Base-by-base conservation (phyloP, 129 eudicot genomes). In the Sambucus nigra region DNA sequence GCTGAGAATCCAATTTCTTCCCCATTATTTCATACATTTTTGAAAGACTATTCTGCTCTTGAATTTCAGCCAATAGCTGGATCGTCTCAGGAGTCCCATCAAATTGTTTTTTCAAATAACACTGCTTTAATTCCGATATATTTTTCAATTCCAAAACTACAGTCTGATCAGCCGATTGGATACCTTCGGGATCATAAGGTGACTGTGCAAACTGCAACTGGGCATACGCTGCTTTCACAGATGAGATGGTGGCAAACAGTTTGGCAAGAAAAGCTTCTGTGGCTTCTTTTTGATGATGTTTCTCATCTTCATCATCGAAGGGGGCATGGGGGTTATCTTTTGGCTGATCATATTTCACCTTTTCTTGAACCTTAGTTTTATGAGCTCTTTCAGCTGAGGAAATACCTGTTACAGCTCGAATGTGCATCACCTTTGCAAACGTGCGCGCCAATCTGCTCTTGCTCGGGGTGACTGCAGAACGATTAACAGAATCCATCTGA, bases 121-220 rank as follows among this genome's bases (percentile, higher is more conserved):
- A 57, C 23, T 77, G 96, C 57, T 82, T 92, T 42, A 77, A 46
- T 39, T 92, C 96, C 0, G 96, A 82, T 49, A 92, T 42, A 6
- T 31, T 70, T 67, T 76, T 86, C 55, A 92, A 61, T 74, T 92
- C 99, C 2, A 82, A 70, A 1, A 86, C 87, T 25, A 92, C 50
- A 48, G 70, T 59, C 54, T 80, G 68, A 62, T 92, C 99, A 35
- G 94, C 80, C 10, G 69, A 67, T 69, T 86, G 94, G 49, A 92
- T 86, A 15, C 82, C 84, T 23, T 82, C 96, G 5, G 82, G 67
- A 52, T 92, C 80, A 16, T 82, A 86, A n/a, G 99, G 99, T 10
- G 80, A 74, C 58, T 92, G 84, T 29, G 99, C 74, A 25, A 60
- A 74, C 47, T 92, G 99, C 54, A 92, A 22, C 18, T 80, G 74